Evolutionary conservation across 805 yeast genomes (phyloP).

Genomic region (Torulaspora gathmanii): DNA sequence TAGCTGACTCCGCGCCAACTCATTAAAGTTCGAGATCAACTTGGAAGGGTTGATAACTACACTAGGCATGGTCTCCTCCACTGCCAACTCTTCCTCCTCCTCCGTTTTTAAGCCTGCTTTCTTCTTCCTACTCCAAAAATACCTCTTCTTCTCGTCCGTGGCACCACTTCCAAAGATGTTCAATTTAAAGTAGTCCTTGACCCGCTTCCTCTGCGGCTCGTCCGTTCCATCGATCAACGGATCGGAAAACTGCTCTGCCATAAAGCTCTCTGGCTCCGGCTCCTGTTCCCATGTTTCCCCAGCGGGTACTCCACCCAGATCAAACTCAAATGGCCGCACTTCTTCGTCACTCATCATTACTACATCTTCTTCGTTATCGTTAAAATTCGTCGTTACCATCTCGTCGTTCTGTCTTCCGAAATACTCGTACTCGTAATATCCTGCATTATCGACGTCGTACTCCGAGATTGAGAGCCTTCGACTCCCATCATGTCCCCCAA

Average conservation of each 20-base stretch:
- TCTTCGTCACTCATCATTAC: slow-evolving; percentile 15
- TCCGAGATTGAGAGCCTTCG: slow-evolving; percentile 32
- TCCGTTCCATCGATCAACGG: neutral
- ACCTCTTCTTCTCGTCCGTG: slow-evolving; percentile 19
- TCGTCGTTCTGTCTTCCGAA: slow-evolving; percentile 18
- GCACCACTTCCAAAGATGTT: slow-evolving; percentile 22
- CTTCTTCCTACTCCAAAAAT: slow-evolving; percentile 27
- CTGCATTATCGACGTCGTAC: slow-evolving; percentile 27
- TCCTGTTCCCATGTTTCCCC: neutral
- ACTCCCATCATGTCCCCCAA: neutral
- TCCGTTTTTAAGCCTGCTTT: slow-evolving; percentile 1
- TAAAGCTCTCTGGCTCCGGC: slow-evolving; percentile 9
- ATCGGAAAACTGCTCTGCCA: slow-evolving; percentile 2
- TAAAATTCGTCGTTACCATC: slow-evolving; percentile 1
- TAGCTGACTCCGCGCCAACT: slow-evolving; percentile 6
- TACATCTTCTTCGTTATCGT: slow-evolving; percentile 10
- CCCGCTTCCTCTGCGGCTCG: slow-evolving; percentile 18
- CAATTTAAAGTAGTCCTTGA: slow-evolving; percentile 29
- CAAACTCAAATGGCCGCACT: slow-evolving; percentile 8
- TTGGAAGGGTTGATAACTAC: slow-evolving; percentile 17
- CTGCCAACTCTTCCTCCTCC: slow-evolving; percentile 4
- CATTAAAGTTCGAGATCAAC: slow-evolving; percentile 8
- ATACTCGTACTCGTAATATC: slow-evolving; percentile 32
- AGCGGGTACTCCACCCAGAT: slow-evolving; percentile 2
- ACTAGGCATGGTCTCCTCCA: slow-evolving; percentile 16